Conservation (phyloP, 1,139 yeast species). For the Diutina ranongensis region DNA sequence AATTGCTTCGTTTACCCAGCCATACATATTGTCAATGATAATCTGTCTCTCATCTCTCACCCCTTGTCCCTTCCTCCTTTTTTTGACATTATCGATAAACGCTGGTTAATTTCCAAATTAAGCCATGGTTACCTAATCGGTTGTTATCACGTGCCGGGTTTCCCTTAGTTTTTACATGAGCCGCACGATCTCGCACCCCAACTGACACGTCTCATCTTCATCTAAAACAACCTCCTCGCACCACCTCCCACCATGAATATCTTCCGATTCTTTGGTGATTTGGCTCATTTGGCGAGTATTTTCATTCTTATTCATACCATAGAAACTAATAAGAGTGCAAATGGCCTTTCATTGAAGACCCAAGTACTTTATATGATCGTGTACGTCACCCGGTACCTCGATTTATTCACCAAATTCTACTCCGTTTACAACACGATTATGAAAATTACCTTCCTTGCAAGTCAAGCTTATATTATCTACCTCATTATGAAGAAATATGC, state of each 20-base stretch:
- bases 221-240: conserved; percentile 7
- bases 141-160: not conserved
- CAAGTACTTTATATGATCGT: conserved; percentile 73
- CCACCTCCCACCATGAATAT: conserved; percentile 25
- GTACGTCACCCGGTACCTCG: conserved; percentile 69
- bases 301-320: conserved; percentile 66
- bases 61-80: not conserved
- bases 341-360: conserved; percentile 84
- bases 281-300: conserved; percentile 75
- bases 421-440: conserved; percentile 69
- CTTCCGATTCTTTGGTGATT: conserved; percentile 57
- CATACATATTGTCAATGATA: too few species aligned
- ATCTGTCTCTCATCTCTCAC: too few species aligned
- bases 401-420: conserved; percentile 45
- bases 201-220: not conserved
- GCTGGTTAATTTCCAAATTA: too few species aligned
- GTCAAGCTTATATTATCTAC: conserved; percentile 67
- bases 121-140: too few species aligned
- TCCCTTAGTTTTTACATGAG: conserved; percentile 2
- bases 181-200: too few species aligned
- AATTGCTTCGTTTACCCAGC: too few species aligned
- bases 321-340: conserved; percentile 49
- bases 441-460: conserved; percentile 69
- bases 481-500: conserved; percentile 56
- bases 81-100: too few species aligned